Evolutionary conservation across 768 basidiomycete genomes (phyloP).

Genomic region (Myochromella boudieri): DNA sequence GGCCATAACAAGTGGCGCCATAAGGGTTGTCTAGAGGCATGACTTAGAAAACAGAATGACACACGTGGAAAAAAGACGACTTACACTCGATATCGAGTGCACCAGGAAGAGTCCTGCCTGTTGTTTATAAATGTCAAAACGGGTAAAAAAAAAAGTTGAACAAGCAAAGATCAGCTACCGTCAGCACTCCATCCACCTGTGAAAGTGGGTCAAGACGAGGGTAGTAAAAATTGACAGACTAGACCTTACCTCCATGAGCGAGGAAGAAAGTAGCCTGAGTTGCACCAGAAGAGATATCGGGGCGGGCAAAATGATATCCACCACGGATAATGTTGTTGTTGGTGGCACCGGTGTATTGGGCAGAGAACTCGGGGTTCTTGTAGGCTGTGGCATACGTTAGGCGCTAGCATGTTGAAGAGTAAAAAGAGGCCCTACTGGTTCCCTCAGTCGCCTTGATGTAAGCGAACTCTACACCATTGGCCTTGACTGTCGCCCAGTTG

Average conservation of each 20-base stretch:
- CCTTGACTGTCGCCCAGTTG: constrained; percentile 50
- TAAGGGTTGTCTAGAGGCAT: constrained; percentile 45
- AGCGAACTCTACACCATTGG: constrained; percentile 52
- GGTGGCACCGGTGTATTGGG: constrained; percentile 57
- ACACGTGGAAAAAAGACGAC: constrained; percentile 9
- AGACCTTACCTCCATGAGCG: constrained; percentile 51
- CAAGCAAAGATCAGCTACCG: constrained; percentile 14
- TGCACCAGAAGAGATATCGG: constrained; percentile 51
- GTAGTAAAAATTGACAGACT: background rate
- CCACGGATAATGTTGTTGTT: constrained; percentile 59
- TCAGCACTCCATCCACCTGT: constrained; percentile 23
- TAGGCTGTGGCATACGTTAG: constrained; percentile 27
- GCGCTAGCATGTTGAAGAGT: background rate
- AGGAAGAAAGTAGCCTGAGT: constrained; percentile 61
- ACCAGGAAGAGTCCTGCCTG: constrained; percentile 56
- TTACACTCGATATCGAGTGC: constrained; percentile 64
- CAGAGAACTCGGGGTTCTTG: constrained; percentile 41
- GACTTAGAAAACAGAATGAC: background rate
- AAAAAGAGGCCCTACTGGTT: constrained; percentile 11
- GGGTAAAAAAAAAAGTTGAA: background rate
- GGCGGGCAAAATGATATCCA: constrained; percentile 42
- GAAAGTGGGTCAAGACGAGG: background rate
- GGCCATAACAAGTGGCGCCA: constrained; percentile 53
- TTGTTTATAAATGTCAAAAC: background rate
- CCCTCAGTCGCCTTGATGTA: constrained; percentile 70